Evolutionary conservation across 179 eudicot genomes (phyloP).

Genomic region (Corrigiola litoralis): DNA sequence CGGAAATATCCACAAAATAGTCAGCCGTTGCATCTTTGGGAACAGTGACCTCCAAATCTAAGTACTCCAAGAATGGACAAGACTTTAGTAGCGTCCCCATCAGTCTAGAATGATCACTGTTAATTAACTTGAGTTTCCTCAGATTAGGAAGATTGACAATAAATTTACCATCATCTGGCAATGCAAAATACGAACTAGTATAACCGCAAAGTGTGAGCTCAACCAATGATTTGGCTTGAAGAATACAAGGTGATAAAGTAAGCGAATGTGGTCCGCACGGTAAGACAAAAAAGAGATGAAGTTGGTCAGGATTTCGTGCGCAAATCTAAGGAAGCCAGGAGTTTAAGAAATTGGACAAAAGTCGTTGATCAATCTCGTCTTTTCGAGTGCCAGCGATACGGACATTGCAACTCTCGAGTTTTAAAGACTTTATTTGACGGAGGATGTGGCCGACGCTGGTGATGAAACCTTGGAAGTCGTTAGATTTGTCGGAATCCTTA

Average conservation of each 20-base stretch:
- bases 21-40: fast-evolving
- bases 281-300: neutral
- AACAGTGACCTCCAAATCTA: neutral
- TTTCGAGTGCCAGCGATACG: neutral
- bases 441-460: neutral
- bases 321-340: neutral
- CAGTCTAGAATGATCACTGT: neutral
- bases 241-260: neutral
- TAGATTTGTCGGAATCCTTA: no score
- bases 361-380: neutral
- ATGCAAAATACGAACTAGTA: no score
- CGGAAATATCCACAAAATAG: no score
- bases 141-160: neutral
- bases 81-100: neutral
- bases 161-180: neutral
- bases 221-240: neutral
- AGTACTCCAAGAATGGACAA: neutral
- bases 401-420: neutral
- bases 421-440: neutral
- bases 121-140: neutral
- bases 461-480: neutral
- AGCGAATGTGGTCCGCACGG: neutral
- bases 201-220: neutral
- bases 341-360: neutral
- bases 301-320: neutral